Evolutionary conservation across 2,329 filamentous ascomycete species (phyloP).

Genomic region (Pestalotiopsis sp.): DNA sequence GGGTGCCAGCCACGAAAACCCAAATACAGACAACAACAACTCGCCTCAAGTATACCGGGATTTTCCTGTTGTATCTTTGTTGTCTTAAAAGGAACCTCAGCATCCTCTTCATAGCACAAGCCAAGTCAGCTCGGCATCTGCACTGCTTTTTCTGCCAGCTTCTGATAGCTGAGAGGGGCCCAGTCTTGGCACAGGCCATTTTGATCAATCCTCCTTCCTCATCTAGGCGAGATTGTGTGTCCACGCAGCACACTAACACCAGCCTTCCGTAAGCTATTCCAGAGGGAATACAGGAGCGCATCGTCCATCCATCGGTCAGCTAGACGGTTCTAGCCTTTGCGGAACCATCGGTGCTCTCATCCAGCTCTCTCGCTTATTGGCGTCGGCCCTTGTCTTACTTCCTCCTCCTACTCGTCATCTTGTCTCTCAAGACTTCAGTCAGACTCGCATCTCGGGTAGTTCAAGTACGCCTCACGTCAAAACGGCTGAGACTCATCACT

Average conservation of each 20-base stretch:
- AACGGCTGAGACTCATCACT: background rate
- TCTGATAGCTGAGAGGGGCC: constrained; percentile 22
- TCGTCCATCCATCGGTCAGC: constrained; percentile 1
- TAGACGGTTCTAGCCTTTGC: background rate
- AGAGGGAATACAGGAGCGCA: constrained; percentile 16
- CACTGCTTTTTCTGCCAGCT: constrained; percentile 1
- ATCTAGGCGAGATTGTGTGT: constrained; percentile 30
- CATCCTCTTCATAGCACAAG: background rate
- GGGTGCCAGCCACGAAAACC: background rate
- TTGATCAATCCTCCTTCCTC: constrained; percentile 31
- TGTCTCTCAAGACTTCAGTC: background rate
- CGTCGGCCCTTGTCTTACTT: background rate
- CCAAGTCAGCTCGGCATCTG: background rate
- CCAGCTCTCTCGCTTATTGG: background rate
- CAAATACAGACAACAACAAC: constrained; percentile 12
- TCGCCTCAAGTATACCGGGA: background rate
- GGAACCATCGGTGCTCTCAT: background rate
- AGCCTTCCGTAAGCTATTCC: constrained; percentile 18
- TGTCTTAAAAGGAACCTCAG: background rate
- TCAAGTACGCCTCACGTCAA: background rate
- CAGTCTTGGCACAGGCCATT: constrained; percentile 22
- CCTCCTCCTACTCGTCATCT: background rate
- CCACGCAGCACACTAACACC: constrained; percentile 18
- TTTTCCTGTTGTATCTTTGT: background rate
- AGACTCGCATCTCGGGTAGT: background rate